Conservation (phyloP, 768 basidiomycete genomes). For the Suillus alpinus region DNA sequence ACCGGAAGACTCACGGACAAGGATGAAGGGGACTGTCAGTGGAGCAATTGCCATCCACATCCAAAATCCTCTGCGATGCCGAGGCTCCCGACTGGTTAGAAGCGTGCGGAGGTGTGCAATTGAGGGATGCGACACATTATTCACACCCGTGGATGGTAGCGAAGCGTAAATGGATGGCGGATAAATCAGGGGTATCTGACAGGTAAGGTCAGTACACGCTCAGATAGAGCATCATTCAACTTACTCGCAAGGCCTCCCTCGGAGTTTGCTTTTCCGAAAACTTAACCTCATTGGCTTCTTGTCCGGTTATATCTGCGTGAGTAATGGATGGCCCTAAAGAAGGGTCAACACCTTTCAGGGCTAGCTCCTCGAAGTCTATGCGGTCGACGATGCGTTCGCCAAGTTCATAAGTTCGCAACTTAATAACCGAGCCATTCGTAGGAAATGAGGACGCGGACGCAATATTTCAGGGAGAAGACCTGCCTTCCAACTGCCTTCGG, state of each 20-base stretch:
- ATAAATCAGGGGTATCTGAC: constrained; percentile 51
- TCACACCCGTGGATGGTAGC: constrained; percentile 26
- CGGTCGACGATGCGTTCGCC: constrained; percentile 70
- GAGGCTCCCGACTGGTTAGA: constrained; percentile 53
- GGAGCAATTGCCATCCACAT: constrained; percentile 67
- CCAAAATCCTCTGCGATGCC: constrained; percentile 63
- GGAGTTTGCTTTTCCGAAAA: constrained; percentile 5
- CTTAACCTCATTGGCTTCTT: constrained; percentile 17
- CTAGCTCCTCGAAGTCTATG: constrained; percentile 79
- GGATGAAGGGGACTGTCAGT: constrained; percentile 69
- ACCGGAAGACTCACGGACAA: constrained; percentile 59
- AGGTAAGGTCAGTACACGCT: not conserved
- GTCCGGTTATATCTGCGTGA: constrained; percentile 18
- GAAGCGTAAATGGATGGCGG: constrained; percentile 55
- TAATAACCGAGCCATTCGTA: not conserved
- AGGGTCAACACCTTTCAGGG: constrained; percentile 70
- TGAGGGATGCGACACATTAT: constrained; percentile 30
- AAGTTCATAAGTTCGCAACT: constrained; percentile 59
- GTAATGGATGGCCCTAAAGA: constrained; percentile 56
- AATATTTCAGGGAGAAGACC: constrained; percentile 17
- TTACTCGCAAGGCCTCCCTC: constrained; percentile 1
- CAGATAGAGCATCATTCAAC: not conserved
- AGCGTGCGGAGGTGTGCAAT: constrained; percentile 48
- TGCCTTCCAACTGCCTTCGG: constrained; percentile 72
- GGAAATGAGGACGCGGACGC: not conserved